Evolutionary conservation across 139 green algal species (phyloP), one percentile per base, ranked within the genome.

Genomic region (Eudorina sp.): DNA sequence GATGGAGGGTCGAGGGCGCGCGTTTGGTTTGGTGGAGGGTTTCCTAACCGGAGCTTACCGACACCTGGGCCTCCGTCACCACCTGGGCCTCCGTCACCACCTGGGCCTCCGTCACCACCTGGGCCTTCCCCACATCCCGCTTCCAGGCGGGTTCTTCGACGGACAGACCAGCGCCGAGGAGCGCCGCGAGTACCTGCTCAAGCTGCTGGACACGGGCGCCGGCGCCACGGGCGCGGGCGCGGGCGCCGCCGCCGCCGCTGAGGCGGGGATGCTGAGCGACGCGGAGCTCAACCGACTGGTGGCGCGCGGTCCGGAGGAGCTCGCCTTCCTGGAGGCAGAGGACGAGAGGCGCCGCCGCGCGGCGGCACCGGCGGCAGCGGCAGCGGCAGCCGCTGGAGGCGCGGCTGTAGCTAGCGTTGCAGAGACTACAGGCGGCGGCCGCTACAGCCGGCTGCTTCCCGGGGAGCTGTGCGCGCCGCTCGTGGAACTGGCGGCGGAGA

Each of bases 101-200:
- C n/a, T n/a, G n/a, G n/a, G n/a, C n/a, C n/a, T n/a, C n/a, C n/a
- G n/a, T n/a, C n/a, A n/a, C n/a, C n/a, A n/a, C n/a, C n/a, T n/a
- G n/a, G n/a, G n/a, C n/a, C n/a, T n/a, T n/a, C n/a, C n/a, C n/a
- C n/a, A n/a, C n/a, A n/a, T n/a, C n/a, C n/a, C n/a, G n/a, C n/a
- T n/a, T n/a, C n/a, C 73, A 96, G 96, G 96, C 40, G 96, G 96
- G 14, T 97, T 97, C 85, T 98, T 98, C 89, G 96, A 98, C 77
- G 92, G 92, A 53, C 90, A 94, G 53, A 98, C 96, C 13, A 94
- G 89, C 16, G 80, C 91, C 31, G 94, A 96, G 38, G 92, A 96
- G 62, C 91, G 96, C 53, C 91, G 94, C 34, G 36, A 93, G 53
- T 97, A 96, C 85, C 90, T 98, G 51, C 88, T 98, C 53, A 90